Evolutionary conservation across 116 monocot species (phyloP), one percentile per base, ranked within the genome.

Genomic region (Dioscorea cayenensis): DNA sequence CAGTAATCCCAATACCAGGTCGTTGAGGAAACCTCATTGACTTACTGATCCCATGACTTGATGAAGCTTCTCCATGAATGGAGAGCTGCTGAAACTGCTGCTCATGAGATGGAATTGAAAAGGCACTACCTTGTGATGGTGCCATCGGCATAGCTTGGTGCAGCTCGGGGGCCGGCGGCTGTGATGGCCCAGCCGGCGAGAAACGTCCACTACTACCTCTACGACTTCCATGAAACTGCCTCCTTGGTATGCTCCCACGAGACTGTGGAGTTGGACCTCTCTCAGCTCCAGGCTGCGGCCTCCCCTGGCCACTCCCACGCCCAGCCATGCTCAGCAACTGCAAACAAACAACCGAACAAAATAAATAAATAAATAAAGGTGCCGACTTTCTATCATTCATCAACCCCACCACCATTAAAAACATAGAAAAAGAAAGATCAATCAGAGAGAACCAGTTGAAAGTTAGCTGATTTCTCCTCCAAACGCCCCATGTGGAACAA

Each of bases 91-190:
- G 65, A 59, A 92, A 51, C 76, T 85, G 78, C 58, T 82, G 77
- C 49, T 69, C 65, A 66, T 64, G 1, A 17, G 55, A 64, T 23
- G 66, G 66, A 28, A 74, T 71, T 1, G 79, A 66, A 36, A 77
- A 75, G 17, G 79, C 80, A 69, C 82, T 76, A 20, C 82, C 75
- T 72, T 70, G 74, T 19, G 79, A 63, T 48, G 60, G 64, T 13
- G 81, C 48, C 21, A 77, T 23, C 36, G 68, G 68, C 51, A 68
- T 18, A 51, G 92, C 96, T 92, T 92, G 97, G 87, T 90, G 90
- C 90, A 93, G 88, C 85, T 93, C 90, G 94, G 90, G 90, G 77
- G 63, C 77, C 60, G 78, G 63, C 36, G 72, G 80, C 82, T 80
- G 82, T 28, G 88, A 75, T 20, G 86, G 84, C 80, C 73, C 80